Conservation (phyloP, 257 asterid species). For the Plectranthus barbatus region DNA sequence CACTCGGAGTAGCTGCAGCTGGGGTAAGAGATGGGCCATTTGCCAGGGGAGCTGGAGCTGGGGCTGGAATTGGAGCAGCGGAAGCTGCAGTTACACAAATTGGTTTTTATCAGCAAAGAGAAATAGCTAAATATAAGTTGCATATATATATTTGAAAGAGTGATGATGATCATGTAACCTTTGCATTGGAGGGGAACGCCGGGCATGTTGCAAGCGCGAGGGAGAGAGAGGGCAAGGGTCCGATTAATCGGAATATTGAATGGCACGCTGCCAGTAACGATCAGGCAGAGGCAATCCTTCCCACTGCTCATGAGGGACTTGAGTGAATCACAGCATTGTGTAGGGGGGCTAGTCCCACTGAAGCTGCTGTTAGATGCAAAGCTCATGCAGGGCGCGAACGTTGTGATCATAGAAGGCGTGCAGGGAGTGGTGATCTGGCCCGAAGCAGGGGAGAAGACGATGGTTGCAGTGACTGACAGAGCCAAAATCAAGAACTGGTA, state of each 20-base stretch:
- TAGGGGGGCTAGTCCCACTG: conserved; percentile 39
- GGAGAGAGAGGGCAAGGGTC: conserved; percentile 56
- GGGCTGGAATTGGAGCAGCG: conserved; percentile 41
- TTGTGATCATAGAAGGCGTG: conserved; percentile 48
- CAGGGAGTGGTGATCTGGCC: conserved; percentile 47
- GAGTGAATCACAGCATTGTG: conserved; percentile 65
- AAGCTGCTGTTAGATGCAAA: conserved; percentile 27
- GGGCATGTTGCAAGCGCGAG: conserved; percentile 59
- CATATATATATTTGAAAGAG: no score
- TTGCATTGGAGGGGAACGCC: conserved; percentile 69
- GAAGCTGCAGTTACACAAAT: conserved; percentile 16
- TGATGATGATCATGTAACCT: no score
- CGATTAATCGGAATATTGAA: conserved; percentile 52
- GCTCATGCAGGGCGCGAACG: conserved; percentile 47
- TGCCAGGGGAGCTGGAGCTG: no score
- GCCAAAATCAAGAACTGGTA: conserved; percentile 13
- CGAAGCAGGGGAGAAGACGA: conserved; percentile 12
- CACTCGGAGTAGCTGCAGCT: conserved; percentile 27
- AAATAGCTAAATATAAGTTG: no score
- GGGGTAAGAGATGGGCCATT: conserved; percentile 34
- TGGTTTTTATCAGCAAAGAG: neutral
- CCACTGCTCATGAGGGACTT: conserved; percentile 53
- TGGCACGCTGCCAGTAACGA: conserved; percentile 50
- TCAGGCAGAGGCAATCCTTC: conserved; percentile 59
- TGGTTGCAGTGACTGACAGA: conserved; percentile 15